phyloP scores from a whole-genome alignment of 805 yeast species.

The Lipomyces yamadae region DNA sequence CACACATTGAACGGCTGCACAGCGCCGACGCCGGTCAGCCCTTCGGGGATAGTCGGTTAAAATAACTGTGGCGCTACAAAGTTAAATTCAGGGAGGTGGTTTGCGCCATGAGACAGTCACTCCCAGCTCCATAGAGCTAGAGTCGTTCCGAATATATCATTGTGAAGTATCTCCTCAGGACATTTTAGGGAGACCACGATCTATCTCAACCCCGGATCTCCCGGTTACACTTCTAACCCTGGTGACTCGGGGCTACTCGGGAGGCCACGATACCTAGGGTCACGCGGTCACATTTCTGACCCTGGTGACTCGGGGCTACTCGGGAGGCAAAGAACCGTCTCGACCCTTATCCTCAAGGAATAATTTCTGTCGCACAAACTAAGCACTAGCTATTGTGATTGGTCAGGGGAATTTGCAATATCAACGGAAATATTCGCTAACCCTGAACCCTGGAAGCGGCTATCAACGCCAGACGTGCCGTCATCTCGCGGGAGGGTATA shows the following conservation, averaged over 20 bases:
- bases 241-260: not conserved
- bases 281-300: conserved; percentile 1
- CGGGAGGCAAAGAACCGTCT: conserved; percentile 1
- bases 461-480: not conserved
- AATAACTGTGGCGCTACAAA: not conserved
- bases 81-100: not conserved
- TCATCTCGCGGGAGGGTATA: not conserved
- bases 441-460: too few relatives aligned
- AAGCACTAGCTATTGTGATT: not conserved
- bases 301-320: conserved; percentile 1
- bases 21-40: not conserved
- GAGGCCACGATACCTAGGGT: not conserved
- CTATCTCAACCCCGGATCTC: not conserved
- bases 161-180: not conserved
- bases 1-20: not conserved
- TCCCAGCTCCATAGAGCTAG: conserved; percentile 1
- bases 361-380: not conserved
- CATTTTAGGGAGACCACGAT: not conserved
- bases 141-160: not conserved
- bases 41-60: conserved; percentile 1
- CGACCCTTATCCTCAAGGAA: conserved; percentile 1
- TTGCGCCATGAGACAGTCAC: conserved; percentile 1
- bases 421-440: not conserved
- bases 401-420: not conserved
- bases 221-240: not conserved